Conservation (phyloP, 1,139 yeast genomes). For the Blastobotrys ciferrii region DNA sequence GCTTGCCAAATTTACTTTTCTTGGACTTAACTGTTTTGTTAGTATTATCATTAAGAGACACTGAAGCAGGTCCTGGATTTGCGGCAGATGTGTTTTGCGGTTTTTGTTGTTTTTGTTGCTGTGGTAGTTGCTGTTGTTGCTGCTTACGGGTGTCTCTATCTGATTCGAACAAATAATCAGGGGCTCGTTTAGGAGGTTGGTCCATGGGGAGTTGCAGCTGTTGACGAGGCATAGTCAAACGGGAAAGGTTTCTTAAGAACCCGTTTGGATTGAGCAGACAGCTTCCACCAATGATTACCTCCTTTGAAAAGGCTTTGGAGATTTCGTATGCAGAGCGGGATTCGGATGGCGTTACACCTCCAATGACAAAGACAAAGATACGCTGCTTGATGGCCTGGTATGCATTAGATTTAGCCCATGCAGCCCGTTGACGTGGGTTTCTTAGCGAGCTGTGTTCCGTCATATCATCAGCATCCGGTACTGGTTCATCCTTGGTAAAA, state of each 20-base stretch:
- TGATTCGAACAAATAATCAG: conserved; percentile 31
- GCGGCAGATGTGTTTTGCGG: conserved; percentile 8
- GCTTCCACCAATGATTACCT: conserved; percentile 82
- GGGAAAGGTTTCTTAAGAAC: conserved; percentile 41
- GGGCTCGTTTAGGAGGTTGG: conserved; percentile 29
- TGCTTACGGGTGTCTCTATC: conserved; percentile 26
- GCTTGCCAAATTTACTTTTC: conserved; percentile 24
- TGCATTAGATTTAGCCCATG: conserved; percentile 67
- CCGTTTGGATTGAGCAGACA: conserved; percentile 63
- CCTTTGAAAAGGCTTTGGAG: conserved; percentile 60
- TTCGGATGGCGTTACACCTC: conserved; percentile 87
- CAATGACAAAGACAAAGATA: conserved; percentile 75
- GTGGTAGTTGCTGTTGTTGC: conserved; percentile 10
- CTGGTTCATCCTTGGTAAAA: conserved; percentile 72
- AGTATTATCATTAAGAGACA: conserved; percentile 2
- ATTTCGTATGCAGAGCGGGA: conserved; percentile 73
- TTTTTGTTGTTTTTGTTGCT: conserved; percentile 13
- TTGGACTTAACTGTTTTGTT: conserved; percentile 11
- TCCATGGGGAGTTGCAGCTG: conserved; percentile 34
- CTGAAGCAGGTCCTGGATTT: conserved; percentile 10
- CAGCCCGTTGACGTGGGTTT: conserved; percentile 74
- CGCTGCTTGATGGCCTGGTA: conserved; percentile 58
- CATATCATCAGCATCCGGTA: conserved; percentile 50
- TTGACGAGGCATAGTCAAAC: conserved; percentile 32
- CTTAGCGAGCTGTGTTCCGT: conserved; percentile 50